Percentiles rank a stretch among this genome's conserved stretches.
phyloP scores from a whole-genome alignment of 1,139 yeast species.

The Geotrichum siamense region DNA sequence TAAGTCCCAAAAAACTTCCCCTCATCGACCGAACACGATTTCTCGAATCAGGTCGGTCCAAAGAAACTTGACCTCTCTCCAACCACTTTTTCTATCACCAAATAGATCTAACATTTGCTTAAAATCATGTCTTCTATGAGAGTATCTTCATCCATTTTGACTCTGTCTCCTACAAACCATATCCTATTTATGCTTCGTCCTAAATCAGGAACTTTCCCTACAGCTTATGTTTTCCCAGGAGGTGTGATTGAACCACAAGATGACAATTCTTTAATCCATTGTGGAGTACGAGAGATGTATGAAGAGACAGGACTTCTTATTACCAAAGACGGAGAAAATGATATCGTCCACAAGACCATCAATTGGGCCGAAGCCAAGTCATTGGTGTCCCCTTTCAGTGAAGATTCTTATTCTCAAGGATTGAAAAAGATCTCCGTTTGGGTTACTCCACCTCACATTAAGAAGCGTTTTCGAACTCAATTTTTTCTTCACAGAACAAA shows the following conservation, averaged over 20 bases:
- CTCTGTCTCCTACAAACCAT: constrained; percentile 27
- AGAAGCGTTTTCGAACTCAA: constrained; percentile 29
- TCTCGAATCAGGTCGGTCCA: no score
- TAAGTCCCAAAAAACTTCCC: no score
- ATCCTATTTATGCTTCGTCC: constrained; percentile 32
- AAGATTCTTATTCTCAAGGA: constrained; percentile 7
- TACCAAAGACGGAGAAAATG: background rate
- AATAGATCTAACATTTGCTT: no score
- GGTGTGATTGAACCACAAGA: constrained; percentile 30
- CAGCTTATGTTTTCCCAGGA: constrained; percentile 33
- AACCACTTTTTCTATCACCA: no score
- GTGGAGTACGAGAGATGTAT: constrained; percentile 33
- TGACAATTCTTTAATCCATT: constrained; percentile 24
- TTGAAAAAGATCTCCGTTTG: constrained; percentile 25
- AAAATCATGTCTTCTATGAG: constrained; percentile 7
- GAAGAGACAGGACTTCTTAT: constrained; percentile 34
- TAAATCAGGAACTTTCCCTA: constrained; percentile 28
- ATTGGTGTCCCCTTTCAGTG: background rate
- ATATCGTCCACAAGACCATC: constrained; percentile 2
- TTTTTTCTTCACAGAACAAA: constrained; percentile 26
- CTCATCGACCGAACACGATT: no score
- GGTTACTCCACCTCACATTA: constrained; percentile 27
- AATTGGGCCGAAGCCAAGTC: constrained; percentile 7
- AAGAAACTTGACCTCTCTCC: no score
- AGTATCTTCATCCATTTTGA: constrained; percentile 29